Evolutionary conservation across 225 moss, liverwort and hornwort species (phyloP).

Genomic region (Anthoceros angustus): DNA sequence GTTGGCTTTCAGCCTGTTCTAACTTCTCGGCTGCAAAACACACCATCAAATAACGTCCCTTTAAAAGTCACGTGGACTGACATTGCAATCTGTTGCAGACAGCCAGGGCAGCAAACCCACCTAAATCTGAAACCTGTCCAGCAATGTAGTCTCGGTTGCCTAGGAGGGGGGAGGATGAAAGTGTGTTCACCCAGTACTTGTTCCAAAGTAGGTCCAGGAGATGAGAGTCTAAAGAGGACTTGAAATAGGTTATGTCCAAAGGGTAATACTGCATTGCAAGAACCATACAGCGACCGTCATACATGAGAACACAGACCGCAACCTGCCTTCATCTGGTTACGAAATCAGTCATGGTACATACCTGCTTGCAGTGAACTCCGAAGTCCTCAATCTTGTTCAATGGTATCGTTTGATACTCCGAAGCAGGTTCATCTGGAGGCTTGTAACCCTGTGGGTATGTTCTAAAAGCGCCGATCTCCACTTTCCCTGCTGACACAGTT

Average conservation of each 20-base stretch:
- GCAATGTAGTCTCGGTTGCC: conserved; percentile 80
- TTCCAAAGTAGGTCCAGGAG: conserved; percentile 79
- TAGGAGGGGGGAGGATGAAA: conserved; percentile 71
- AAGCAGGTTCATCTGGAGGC: conserved; percentile 76
- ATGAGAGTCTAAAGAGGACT: conserved; percentile 72
- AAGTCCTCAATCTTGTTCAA: conserved; percentile 89
- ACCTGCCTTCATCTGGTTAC: neutral
- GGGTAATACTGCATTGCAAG: conserved; percentile 62
- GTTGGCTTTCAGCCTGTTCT: conserved; percentile 86
- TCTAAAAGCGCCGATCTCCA: conserved; percentile 80
- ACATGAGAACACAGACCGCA: neutral
- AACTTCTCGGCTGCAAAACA: conserved; percentile 74
- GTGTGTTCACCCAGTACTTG: conserved; percentile 88
- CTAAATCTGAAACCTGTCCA: conserved; percentile 82
- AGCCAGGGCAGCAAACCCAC: conserved; percentile 16
- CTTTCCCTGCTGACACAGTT: conserved; percentile 77
- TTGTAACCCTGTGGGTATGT: conserved; percentile 74
- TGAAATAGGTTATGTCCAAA: conserved; percentile 81
- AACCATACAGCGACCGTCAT: neutral
- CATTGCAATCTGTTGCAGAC: neutral
- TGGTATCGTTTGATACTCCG: conserved; percentile 85
- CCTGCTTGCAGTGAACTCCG: conserved; percentile 84
- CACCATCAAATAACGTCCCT: neutral
- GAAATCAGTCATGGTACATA: conserved; percentile 7
- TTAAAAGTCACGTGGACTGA: neutral